Evolutionary conservation across 2,329 filamentous ascomycete genomes (phyloP), one percentile per base, ranked within the genome.

Genomic region (Fusarium agapanthi): DNA sequence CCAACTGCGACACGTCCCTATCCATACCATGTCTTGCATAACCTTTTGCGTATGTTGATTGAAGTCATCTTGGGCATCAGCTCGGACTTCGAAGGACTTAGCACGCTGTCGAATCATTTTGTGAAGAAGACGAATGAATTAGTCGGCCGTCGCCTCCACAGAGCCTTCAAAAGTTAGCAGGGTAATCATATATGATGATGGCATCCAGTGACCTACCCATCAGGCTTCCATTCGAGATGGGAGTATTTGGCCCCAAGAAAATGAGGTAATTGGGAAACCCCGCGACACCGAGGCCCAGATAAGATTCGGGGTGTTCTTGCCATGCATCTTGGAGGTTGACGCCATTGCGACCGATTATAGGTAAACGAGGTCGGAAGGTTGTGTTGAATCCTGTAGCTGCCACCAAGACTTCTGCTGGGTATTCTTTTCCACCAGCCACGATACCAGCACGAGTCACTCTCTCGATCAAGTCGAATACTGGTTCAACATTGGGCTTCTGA

Each of bases 341-440:
- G 24, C 86, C 86, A n/a, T 81, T 74, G 28, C 84, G 81, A 15
- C 86, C 86, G 11, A 86, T 77, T 24, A 89, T 78, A 2, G 86
- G 86, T 67, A 88, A 89, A 2, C 84, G 82, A 7, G 87, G 87
- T 13, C 82, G 77, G 76, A 88, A 89, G 3, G 85, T 87, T 10
- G 84, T 85, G 72, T 89, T 84, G 73, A 88, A 89, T 3, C 88
- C 87, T 0, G 87, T 89, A n/a, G 88, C 88, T 66, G 87, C 88
- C 53, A 90, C 82, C 28, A 91, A 85, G 18, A 84, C 83, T 73
- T 91, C 89, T 20, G 88, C 84, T 38, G 86, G 81, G 57, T 87
- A 77, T n/a, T 86, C 78, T 40, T 83, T 76, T 8, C 83, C 84
- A 3, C 80, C 81, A 81, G 37, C 88, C 80, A 76, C 85, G 79